Evolutionary conservation across 2,329 filamentous ascomycete genomes (phyloP), one percentile per base, ranked within the genome.

Genomic region (Fusarium robinianum): DNA sequence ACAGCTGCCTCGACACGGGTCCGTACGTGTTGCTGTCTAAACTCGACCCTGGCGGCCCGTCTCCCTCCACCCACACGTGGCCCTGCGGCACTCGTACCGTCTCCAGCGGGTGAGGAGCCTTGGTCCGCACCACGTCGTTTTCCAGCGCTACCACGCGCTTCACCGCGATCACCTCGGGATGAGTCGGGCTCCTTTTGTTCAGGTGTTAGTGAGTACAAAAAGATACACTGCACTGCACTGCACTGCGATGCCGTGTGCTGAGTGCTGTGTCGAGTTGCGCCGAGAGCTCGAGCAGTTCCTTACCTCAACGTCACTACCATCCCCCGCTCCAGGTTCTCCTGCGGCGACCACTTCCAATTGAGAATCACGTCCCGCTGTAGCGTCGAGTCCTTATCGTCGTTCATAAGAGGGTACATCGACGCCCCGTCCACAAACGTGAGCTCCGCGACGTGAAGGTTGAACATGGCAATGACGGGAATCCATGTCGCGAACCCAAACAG

Each of bases 41-140:
- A 41, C 82, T 89, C 59, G 80, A 80, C 36, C 79, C 77, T 58
- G 81, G 79, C 60, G 80, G 79, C 9, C 87, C 90, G 64, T 99
- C 94, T 2, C 94, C 94, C 66, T 97, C 92, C 1, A 99, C 83
- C 94, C 94, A 99, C 18, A 97, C 78, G 72, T 97, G 91, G 12
- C 90, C 90, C 51, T 78, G 78, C 5, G 91, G 92, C 15, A 99
- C 80, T 51, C 78, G 77, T 31, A 87, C 72, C 7, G 68, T 75
- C 1, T 71, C 57, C 11, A 75, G 66, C 7, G 80, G 76, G 63
- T 83, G 86, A 12, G 83, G 83, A 39, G 73, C 67, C 44, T 80
- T 76, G 26, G 87, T 87, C 41, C 73, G 76, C 19, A 97, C 81
- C 1, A 81, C 73, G 63, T 97, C 92, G 8, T 91, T 90, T 38